Evolutionary conservation across 768 basidiomycete species (phyloP).

Genomic region (Holtermanniella nyarrowii): DNA sequence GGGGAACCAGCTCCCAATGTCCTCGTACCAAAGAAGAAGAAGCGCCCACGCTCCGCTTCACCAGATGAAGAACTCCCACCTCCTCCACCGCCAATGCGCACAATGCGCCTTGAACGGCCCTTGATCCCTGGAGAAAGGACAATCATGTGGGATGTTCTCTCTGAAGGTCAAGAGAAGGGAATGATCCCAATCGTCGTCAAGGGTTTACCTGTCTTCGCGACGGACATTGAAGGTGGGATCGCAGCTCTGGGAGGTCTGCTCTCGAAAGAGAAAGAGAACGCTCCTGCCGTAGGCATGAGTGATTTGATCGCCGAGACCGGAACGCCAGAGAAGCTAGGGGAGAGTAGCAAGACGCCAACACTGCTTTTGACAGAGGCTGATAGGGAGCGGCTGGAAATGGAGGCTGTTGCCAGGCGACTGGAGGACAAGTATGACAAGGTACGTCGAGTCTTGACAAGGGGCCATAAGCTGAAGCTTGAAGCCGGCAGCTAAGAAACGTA

Average conservation of each 20-base stretch:
- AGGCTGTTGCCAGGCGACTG: constrained; percentile 23
- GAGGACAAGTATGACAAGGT: constrained; percentile 33
- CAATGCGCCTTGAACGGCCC: constrained; percentile 20
- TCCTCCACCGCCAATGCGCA: constrained; percentile 31
- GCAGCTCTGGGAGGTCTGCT: constrained; percentile 36
- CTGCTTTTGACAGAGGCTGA: not conserved
- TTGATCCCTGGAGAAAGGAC: constrained; percentile 7
- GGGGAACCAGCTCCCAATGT: constrained; percentile 10
- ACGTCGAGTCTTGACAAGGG: not conserved
- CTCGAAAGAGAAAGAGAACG: constrained; percentile 12
- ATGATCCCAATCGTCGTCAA: constrained; percentile 9
- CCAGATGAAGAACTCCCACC: constrained; percentile 26
- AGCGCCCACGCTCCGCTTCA: constrained; percentile 9
- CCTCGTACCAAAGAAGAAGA: constrained; percentile 21
- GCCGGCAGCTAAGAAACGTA: constrained; percentile 5
- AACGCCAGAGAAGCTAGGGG: constrained; percentile 3
- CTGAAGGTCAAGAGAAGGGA: constrained; percentile 22
- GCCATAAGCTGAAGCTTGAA: not conserved
- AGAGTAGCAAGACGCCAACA: not conserved
- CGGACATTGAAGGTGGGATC: not conserved
- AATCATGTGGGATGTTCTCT: constrained; percentile 28
- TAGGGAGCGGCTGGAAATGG: not conserved
- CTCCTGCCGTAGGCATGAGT: constrained; percentile 40
- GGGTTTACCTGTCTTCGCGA: constrained; percentile 1
- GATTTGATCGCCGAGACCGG: constrained; percentile 10